phyloP scores from a whole-genome alignment of 2,329 filamentous ascomycete genomes.

The Cadophora sp. region DNA sequence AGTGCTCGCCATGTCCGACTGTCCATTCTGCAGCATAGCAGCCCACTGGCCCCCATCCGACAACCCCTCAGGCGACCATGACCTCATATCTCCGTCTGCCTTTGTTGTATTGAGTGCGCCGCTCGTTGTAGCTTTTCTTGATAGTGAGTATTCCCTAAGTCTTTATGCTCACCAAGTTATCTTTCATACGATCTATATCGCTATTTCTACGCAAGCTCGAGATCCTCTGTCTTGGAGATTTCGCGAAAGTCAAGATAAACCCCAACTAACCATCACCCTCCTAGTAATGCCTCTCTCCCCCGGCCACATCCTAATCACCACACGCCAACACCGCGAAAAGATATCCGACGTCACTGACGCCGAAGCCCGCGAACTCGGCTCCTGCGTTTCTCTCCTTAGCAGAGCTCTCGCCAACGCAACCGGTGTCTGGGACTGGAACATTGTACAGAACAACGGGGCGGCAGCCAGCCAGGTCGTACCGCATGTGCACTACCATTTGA shows the following conservation, averaged over 20 bases:
- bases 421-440: constrained; percentile 86
- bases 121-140: constrained; percentile 83
- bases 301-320: constrained; percentile 84
- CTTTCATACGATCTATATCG: neutral
- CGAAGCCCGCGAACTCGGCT: constrained; percentile 72
- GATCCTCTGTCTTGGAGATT: neutral
- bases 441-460: constrained; percentile 94
- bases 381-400: constrained; percentile 74
- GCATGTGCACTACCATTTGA: constrained; percentile 94
- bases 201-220: neutral
- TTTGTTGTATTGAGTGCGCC: constrained; percentile 80
- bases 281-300: constrained; percentile 77
- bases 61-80: constrained; percentile 50
- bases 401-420: constrained; percentile 72
- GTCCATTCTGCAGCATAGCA: constrained; percentile 69
- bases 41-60: constrained; percentile 51
- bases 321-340: constrained; percentile 78
- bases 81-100: constrained; percentile 45
- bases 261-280: neutral
- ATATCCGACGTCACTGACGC: constrained; percentile 70
- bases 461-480: constrained; percentile 91
- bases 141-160: constrained; percentile 54
- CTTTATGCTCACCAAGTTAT: too few relatives aligned
- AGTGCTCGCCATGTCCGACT: constrained; percentile 42
- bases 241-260: neutral